phyloP scores from a whole-genome alignment of 2,329 filamentous ascomycete genomes.

The Coleophoma cylindrospora region DNA sequence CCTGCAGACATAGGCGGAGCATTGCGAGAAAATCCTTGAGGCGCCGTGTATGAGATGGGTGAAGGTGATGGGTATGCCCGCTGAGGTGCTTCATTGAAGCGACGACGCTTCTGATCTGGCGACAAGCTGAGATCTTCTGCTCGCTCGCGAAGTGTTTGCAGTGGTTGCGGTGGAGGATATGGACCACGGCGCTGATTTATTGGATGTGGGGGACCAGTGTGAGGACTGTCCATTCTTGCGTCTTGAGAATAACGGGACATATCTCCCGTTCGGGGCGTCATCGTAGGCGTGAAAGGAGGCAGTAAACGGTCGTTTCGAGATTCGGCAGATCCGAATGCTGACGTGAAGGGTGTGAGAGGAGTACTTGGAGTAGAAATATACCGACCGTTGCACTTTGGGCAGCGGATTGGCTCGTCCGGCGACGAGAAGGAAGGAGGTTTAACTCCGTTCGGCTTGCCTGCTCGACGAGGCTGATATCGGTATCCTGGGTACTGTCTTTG shows the following conservation, averaged over 20 bases:
- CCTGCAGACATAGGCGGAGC: constrained; percentile 24
- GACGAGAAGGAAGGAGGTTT: constrained; percentile 24
- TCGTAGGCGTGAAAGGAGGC: constrained; percentile 11
- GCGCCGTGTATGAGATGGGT: constrained; percentile 26
- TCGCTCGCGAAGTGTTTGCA: constrained; percentile 25
- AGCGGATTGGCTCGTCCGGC: constrained; percentile 49
- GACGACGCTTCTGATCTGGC: constrained; percentile 57
- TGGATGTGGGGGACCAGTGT: constrained; percentile 11
- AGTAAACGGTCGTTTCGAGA: constrained; percentile 13
- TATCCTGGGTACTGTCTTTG: constrained; percentile 89
- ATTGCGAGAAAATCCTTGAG: constrained; percentile 17
- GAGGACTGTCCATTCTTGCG: constrained; percentile 20
- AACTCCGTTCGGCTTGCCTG: constrained; percentile 20
- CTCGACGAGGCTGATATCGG: constrained; percentile 70
- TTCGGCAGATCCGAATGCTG: constrained; percentile 9
- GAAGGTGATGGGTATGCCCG: constrained; percentile 32
- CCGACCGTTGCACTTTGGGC: constrained; percentile 64
- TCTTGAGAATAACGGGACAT: constrained; percentile 14
- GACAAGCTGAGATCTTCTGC: constrained; percentile 36
- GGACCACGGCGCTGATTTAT: constrained; percentile 15
- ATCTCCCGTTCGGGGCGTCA: constrained; percentile 12
- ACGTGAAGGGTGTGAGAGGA: constrained; percentile 23
- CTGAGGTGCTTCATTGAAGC: constrained; percentile 44
- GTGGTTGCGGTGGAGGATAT: constrained; percentile 17
- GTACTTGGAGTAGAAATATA: constrained; percentile 28